A percentile compares a stretch with the other conserved stretches of the same genome.
Conservation (phyloP, 768 basidiomycete genomes). For the Pulveroboletus sp. region DNA sequence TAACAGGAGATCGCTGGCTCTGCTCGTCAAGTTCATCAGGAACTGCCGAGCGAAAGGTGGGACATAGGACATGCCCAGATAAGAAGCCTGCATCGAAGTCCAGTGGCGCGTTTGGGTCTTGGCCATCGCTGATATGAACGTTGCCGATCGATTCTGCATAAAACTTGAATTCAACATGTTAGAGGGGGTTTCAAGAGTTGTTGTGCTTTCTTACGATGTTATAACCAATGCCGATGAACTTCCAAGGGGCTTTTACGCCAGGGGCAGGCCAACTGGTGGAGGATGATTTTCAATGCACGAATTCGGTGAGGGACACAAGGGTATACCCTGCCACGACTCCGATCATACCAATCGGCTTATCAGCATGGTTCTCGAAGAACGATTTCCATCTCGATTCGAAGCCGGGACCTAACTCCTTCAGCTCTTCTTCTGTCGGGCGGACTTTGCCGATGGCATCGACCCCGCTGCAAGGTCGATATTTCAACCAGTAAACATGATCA, state of each 20-base stretch:
- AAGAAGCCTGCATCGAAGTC: slow-evolving; percentile 46
- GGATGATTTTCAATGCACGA: neutral
- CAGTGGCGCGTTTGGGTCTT: slow-evolving; percentile 38
- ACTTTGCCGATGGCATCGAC: neutral
- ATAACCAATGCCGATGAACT: neutral
- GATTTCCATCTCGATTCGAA: neutral
- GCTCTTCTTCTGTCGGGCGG: neutral
- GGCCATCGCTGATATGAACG: slow-evolving; percentile 42
- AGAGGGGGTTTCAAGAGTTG: slow-evolving; percentile 16
- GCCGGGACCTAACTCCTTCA: neutral
- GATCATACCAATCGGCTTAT: neutral
- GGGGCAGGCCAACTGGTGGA: neutral
- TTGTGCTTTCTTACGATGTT: neutral
- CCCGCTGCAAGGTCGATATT: neutral
- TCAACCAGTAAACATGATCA: neutral
- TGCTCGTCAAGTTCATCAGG: neutral
- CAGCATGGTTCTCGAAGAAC: neutral
- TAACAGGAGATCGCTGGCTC: slow-evolving; percentile 36
- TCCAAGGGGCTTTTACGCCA: neutral
- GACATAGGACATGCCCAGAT: slow-evolving; percentile 32
- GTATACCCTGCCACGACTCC: neutral
- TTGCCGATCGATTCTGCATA: slow-evolving; percentile 45
- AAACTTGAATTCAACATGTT: slow-evolving; percentile 3
- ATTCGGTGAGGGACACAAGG: neutral
- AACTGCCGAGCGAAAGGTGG: neutral